phyloP scores from a whole-genome alignment of 352 stramenopile species.

The Pythium vanterpoolii region DNA sequence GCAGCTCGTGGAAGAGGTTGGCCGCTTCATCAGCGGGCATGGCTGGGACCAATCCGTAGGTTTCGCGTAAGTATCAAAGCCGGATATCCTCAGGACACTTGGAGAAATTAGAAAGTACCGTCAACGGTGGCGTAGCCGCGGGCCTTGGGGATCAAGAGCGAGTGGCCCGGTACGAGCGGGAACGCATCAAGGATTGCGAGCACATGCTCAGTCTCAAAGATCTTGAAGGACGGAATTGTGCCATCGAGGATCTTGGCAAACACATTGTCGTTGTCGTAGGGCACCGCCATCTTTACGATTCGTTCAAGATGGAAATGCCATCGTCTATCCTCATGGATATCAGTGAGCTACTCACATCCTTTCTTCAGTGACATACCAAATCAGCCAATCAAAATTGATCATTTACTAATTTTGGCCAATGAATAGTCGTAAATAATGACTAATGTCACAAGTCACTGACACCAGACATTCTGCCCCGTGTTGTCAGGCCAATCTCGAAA shows the following conservation, averaged over 20 bases:
- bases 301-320: not conserved
- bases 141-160: constrained; percentile 73
- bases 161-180: constrained; percentile 57
- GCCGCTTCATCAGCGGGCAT: constrained; percentile 72
- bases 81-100: constrained; percentile 9
- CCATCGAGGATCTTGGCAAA: constrained; percentile 84
- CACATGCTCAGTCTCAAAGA: constrained; percentile 86
- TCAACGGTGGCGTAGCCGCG: constrained; percentile 58
- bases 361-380: constrained; percentile 10
- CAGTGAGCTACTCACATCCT: constrained; percentile 1
- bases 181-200: constrained; percentile 83
- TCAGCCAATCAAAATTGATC: constrained; percentile 3
- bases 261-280: constrained; percentile 74
- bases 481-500: constrained; percentile 1
- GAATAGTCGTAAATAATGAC: not conserved
- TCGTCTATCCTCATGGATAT: not conserved
- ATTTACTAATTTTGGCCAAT: constrained; percentile 1
- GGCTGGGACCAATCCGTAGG: constrained; percentile 25
- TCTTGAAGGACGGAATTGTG: constrained; percentile 71
- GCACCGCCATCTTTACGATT: constrained; percentile 19
- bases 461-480: constrained; percentile 22
- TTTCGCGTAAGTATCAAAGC: not conserved
- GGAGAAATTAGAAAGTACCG: constrained; percentile 20
- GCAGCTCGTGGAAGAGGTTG: constrained; percentile 69
- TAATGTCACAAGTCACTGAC: constrained; percentile 26